Evolutionary conservation across 1,284 basidiomycete genomes (phyloP).

Genomic region (Xerocomus subilludens): DNA sequence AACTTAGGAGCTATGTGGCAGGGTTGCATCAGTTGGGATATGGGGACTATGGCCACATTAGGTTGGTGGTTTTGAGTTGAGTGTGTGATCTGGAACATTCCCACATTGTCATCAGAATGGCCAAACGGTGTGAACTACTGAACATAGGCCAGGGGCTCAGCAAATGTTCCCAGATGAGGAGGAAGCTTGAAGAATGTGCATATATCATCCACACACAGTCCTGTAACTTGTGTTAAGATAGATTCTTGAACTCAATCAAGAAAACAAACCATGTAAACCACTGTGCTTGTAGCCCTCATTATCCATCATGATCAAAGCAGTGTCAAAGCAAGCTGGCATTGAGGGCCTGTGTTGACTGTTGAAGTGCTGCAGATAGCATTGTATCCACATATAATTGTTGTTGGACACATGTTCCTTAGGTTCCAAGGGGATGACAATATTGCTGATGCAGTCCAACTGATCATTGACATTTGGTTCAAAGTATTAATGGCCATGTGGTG

Average conservation of each 20-base stretch:
- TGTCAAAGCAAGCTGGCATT: background rate
- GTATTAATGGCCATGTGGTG: background rate
- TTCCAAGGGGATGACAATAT: background rate
- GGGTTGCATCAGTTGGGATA: slow-evolving; percentile 5
- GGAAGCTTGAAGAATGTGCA: slow-evolving; percentile 27
- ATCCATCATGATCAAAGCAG: background rate
- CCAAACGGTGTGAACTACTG: slow-evolving; percentile 25
- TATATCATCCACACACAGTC: slow-evolving; percentile 18
- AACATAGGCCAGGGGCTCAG: slow-evolving; percentile 17
- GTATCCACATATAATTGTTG: background rate
- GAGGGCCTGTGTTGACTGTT: background rate
- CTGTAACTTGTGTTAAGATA: background rate
- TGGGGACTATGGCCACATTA: background rate
- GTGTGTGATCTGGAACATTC: slow-evolving; percentile 17
- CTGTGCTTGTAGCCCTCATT: background rate
- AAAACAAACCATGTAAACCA: slow-evolving; percentile 14
- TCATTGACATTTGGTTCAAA: background rate
- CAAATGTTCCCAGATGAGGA: background rate
- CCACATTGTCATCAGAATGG: background rate
- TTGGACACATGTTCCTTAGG: background rate
- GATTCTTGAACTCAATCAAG: background rate
- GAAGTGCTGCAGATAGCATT: background rate
- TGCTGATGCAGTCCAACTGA: background rate
- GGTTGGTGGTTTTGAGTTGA: background rate
- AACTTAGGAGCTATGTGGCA: slow-evolving; percentile 34